Conservation (phyloP, 306 rosid genomes). For the Begonia loranthoides region DNA sequence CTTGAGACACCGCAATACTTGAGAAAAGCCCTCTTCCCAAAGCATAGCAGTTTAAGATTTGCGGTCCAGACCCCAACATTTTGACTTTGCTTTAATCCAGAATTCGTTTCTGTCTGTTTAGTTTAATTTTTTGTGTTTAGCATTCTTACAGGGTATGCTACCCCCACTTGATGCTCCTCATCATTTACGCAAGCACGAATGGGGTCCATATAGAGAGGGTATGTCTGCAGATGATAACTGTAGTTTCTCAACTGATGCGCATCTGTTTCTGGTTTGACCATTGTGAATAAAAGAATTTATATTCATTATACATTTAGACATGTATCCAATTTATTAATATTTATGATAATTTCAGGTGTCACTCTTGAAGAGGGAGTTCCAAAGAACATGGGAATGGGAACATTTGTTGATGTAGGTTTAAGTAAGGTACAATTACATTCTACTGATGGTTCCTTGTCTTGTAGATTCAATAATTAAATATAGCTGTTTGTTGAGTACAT, state of each 20-base stretch:
- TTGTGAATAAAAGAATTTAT: no score
- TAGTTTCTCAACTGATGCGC: not conserved
- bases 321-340: no score
- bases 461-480: not conserved
- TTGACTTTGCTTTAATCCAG: constrained; percentile 7
- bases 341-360: constrained; percentile 42
- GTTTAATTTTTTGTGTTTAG: constrained; percentile 10
- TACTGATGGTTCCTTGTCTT: constrained; percentile 1
- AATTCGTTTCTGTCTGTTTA: constrained; percentile 4
- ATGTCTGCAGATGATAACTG: constrained; percentile 7
- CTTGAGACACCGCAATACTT: constrained; percentile 97
- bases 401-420: constrained; percentile 87
- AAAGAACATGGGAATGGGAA: constrained; percentile 20
- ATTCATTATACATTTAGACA: no score
- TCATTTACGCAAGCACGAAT: constrained; percentile 91
- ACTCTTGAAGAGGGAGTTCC: constrained; percentile 47
- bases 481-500: constrained; percentile 1
- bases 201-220: constrained; percentile 92
- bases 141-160: constrained; percentile 60
- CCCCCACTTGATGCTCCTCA: constrained; percentile 99
- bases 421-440: constrained; percentile 44
- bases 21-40: constrained; percentile 84
- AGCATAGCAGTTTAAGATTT: constrained; percentile 69
- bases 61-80: constrained; percentile 35
- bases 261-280: no score